Evolutionary conservation across 306 rosid genomes (phyloP).

Genomic region (Sechiopsis laciniata): DNA sequence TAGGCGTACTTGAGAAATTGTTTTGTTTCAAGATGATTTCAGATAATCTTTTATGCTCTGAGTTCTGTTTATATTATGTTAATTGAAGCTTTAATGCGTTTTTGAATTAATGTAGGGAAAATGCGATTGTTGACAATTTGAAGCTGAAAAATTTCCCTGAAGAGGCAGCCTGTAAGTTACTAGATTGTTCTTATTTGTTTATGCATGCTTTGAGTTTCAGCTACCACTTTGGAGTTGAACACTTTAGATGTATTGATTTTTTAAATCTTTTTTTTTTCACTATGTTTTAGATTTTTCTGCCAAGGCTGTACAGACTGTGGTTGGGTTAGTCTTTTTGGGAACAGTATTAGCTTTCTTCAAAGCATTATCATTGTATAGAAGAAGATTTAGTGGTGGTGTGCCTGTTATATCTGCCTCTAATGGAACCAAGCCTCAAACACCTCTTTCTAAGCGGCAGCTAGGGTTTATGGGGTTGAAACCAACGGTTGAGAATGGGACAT

Average conservation of each 20-base stretch:
- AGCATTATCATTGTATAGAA: constrained; percentile 42
- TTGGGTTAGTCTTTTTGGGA: constrained; percentile 56
- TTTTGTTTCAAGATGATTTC: background rate
- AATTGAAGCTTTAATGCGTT: background rate
- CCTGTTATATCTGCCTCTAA: constrained; percentile 34
- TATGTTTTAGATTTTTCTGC: constrained; percentile 57
- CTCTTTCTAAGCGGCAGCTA: constrained; percentile 63
- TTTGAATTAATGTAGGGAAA: constrained; percentile 48
- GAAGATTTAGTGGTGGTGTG: constrained; percentile 33
- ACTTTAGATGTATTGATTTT: constrained; percentile 6
- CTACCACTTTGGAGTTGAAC: background rate
- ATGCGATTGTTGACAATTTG: constrained; percentile 42
- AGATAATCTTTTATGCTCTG: background rate
- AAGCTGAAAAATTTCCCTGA: constrained; percentile 41
- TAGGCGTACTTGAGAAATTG: background rate
- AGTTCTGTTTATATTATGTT: background rate
- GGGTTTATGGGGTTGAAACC: constrained; percentile 73
- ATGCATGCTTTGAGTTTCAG: constrained; percentile 11
- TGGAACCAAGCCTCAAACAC: constrained; percentile 37
- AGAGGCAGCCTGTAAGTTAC: constrained; percentile 58
- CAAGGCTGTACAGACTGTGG: constrained; percentile 45
- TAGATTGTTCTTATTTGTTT: constrained; percentile 7
- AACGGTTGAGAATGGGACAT: constrained; percentile 39
- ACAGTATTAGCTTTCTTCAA: constrained; percentile 62
- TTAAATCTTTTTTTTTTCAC: constrained; percentile 15